Base-by-base conservation (phyloP, 371 early-diverging fungal genomes). In the Mucor saturninus region DNA sequence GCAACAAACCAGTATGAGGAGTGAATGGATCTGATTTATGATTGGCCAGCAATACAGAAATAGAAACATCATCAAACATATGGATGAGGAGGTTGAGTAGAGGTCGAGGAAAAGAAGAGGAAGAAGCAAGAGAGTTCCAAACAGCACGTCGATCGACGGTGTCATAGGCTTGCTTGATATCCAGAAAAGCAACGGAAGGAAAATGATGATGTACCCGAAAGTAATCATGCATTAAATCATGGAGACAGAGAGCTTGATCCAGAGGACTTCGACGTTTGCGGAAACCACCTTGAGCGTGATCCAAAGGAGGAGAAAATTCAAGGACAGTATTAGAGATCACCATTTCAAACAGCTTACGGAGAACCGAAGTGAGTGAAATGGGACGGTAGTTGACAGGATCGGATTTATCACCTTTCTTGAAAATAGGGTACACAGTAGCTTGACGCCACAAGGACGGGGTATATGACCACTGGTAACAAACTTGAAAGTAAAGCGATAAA, bases 231-330 rank as follows among this genome's bases (percentile, higher is more conserved):
- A 57, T 10, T 11, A 72, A 21, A 15, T 67, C 67, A 32, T 71
- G 72, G 0, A 73, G 62, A 54, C 67, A 67, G 0, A 71, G 45
- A 0, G 74, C 71, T 59, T 73, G 76, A 21, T 72, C 76, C 1
- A 75, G 46, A 26, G 73, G 56, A 60, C 74, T 56, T 4, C 72
- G 62, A 2, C 49, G 40, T 9, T 51, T 30, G 3, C 68, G 70
- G 39, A 79, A 79, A 4, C 76, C 76, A 42, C 74, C 76, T 62
- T 79, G 73, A 3, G 61, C 72, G 0, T 67, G 14, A 32, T 79
- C 69, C 4, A 64, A 40, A 2, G 49, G 40, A 2, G 73, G 69
- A 5, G 69, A 53, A 6, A 10, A 14, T 5, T 9, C n/a, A 8
- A 9, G 35, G 4, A 63, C 59, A 10, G 21, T 2, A 28, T 60